These are phyloP conservation scores for Penicillium sclerotiorum DNA, from an alignment of 2,329 filamentous ascomycete genomes.

Conservation along the genomic window DNA sequence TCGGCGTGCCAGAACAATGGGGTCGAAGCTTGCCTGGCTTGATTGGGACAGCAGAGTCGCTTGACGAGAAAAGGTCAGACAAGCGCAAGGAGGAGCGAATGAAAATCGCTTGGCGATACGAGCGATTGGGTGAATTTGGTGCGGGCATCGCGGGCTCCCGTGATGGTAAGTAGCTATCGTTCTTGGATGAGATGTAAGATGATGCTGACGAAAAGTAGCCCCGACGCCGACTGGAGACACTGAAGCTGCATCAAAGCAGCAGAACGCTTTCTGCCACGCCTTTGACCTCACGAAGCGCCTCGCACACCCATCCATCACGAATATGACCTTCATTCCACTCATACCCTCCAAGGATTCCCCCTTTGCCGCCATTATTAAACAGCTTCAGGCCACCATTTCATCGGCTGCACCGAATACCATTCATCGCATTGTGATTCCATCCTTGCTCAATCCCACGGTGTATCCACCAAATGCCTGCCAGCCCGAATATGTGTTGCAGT, in stretches of 20 bases:
- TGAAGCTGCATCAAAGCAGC: constrained; percentile 43
- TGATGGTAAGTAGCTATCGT: constrained; percentile 55
- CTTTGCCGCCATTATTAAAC: constrained; percentile 66
- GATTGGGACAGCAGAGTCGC: constrained; percentile 51
- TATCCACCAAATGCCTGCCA: constrained; percentile 71
- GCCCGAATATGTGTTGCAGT: constrained; percentile 75
- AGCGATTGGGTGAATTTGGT: constrained; percentile 74
- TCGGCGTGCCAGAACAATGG: constrained; percentile 81
- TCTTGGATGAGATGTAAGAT: background rate
- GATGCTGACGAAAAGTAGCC: constrained; percentile 21
- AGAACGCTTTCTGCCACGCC: constrained; percentile 66
- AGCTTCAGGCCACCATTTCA: constrained; percentile 59
- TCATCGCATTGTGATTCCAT: constrained; percentile 84
- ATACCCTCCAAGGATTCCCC: constrained; percentile 50
- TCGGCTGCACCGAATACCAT: constrained; percentile 62
- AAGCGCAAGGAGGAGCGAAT: constrained; percentile 70
- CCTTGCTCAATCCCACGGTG: constrained; percentile 79
- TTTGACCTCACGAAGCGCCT: constrained; percentile 73
- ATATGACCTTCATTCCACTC: constrained; percentile 56
- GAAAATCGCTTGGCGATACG: constrained; percentile 99
- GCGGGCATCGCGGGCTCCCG: constrained; percentile 56
- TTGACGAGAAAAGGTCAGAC: constrained; percentile 45
- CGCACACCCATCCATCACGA: constrained; percentile 55
- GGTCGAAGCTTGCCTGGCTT: constrained; percentile 79
- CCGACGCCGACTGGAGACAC: constrained; percentile 37